A percentile compares a stretch with the other conserved stretches of the same genome.
Conservation (phyloP, 2,329 filamentous ascomycete species). For the Phaeoacremonium minimum region DNA sequence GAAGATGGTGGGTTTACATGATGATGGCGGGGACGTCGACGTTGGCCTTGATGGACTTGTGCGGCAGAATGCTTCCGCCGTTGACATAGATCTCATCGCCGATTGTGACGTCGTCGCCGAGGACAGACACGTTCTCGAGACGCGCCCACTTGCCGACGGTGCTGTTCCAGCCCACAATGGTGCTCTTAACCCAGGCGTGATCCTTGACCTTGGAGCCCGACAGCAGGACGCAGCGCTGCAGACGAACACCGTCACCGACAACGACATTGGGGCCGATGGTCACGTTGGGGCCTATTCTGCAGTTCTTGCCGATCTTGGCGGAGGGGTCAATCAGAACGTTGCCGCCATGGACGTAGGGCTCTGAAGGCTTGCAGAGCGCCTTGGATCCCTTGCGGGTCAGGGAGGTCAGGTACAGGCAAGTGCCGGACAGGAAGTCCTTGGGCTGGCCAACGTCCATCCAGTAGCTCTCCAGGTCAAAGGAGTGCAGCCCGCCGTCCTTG, state of each 20-base stretch:
- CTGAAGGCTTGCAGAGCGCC: constrained; percentile 67
- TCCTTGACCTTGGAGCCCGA: constrained; percentile 94
- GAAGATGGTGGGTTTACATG: constrained; percentile 44
- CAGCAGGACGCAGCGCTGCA: constrained; percentile 89
- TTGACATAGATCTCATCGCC: constrained; percentile 99
- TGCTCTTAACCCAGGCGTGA: constrained; percentile 98
- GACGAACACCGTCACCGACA: constrained; percentile 86
- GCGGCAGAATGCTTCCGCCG: constrained; percentile 87
- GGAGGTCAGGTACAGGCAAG: constrained; percentile 92
- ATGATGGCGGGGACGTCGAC: constrained; percentile 75
- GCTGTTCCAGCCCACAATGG: constrained; percentile 98
- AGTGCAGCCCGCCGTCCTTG: constrained; percentile 86
- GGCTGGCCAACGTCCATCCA: constrained; percentile 99
- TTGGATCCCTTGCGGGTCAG: constrained; percentile 87
- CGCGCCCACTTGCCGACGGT: constrained; percentile 92
- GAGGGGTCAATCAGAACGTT: constrained; percentile 94
- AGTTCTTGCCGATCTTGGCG: constrained; percentile 97
- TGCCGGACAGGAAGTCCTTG: constrained; percentile 95
- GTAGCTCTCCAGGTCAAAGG: constrained; percentile 93
- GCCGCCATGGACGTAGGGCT: constrained; percentile 83
- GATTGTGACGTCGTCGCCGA: constrained; percentile 96
- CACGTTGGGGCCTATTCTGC: constrained; percentile 95
- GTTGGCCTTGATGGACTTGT: constrained; percentile 99
- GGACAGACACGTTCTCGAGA: constrained; percentile 95
- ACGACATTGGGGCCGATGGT: constrained; percentile 92